Conservation (phyloP, 352 stramenopile genomes). For the Pelagophyceae sp. region DNA sequence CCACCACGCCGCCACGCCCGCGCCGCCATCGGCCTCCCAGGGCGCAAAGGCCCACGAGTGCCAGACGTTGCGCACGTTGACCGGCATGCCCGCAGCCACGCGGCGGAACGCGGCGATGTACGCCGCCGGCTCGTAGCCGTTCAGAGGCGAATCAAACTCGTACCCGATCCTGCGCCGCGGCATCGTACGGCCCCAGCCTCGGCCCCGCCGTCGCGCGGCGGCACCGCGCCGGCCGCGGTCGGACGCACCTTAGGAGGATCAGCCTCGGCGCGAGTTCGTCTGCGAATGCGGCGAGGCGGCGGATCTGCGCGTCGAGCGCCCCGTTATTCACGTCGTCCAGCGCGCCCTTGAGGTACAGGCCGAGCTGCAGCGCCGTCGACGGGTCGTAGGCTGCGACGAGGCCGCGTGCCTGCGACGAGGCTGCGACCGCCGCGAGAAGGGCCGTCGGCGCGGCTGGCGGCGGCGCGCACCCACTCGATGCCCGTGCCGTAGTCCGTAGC, state of each 20-base stretch:
- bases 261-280: too few species aligned
- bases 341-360: background rate
- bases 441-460: background rate
- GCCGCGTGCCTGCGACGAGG: background rate
- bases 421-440: background rate
- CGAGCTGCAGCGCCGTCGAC: constrained; percentile 4
- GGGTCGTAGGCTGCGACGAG: background rate
- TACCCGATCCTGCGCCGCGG: too few species aligned
- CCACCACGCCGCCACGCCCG: background rate
- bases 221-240: too few species aligned
- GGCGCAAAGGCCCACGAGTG: background rate
- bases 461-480: background rate
- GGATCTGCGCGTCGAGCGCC: background rate
- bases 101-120: background rate
- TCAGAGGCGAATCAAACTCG: constrained; percentile 5
- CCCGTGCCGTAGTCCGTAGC: background rate
- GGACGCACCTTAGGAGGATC: background rate
- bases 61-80: background rate
- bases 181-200: too few species aligned
- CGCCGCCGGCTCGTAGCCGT: background rate
- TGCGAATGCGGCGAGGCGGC: background rate
- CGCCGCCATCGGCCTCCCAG: background rate
- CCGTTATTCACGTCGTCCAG: background rate
- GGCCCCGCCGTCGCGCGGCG: too few species aligned
- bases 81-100: background rate